A percentile compares a stretch with the other conserved stretches of the same genome.
Evolutionary conservation across 108 stramenopile species (phyloP).

Genomic region (Conticribra guillardii): DNA sequence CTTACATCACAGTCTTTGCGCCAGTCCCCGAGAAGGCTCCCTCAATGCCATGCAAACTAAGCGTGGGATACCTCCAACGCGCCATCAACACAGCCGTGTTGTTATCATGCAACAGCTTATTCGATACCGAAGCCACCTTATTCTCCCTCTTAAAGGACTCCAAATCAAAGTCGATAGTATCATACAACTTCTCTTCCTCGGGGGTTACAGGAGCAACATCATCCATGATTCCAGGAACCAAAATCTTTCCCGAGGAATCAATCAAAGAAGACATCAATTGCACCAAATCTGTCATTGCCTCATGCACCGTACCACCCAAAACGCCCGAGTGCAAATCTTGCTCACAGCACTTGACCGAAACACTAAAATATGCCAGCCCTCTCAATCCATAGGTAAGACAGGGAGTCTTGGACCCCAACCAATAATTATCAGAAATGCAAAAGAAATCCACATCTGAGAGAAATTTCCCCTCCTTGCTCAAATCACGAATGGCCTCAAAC

Average conservation of each 20-base stretch:
- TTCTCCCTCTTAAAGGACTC: slow-evolving; percentile 67
- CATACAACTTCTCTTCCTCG: slow-evolving; percentile 75
- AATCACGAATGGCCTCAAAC: slow-evolving; percentile 67
- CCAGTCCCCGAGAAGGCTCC: slow-evolving; percentile 82
- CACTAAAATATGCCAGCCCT: slow-evolving; percentile 78
- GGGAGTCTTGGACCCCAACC: slow-evolving; percentile 52
- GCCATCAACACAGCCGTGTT: slow-evolving; percentile 77
- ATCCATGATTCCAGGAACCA: slow-evolving; percentile 79
- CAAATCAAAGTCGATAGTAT: slow-evolving; percentile 74
- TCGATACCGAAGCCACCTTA: slow-evolving; percentile 53
- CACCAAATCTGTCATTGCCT: slow-evolving; percentile 84
- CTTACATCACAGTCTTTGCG: slow-evolving; percentile 81
- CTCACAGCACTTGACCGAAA: slow-evolving; percentile 66
- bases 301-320: slow-evolving; percentile 80
- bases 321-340: slow-evolving; percentile 87
- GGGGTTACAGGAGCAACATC: slow-evolving; percentile 71
- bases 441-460: slow-evolving; percentile 79
- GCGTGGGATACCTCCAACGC: slow-evolving; percentile 84
- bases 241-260: slow-evolving; percentile 71
- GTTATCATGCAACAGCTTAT: slow-evolving; percentile 64
- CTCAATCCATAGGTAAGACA: slow-evolving; percentile 82
- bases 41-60: slow-evolving; percentile 88
- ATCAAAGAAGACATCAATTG: slow-evolving; percentile 73
- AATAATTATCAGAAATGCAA: slow-evolving; percentile 79
- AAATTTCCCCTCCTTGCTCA: slow-evolving; percentile 70